Base-by-base conservation (phyloP, 2,329 filamentous ascomycete species). In the Ophiosphaerella korrae region DNA sequence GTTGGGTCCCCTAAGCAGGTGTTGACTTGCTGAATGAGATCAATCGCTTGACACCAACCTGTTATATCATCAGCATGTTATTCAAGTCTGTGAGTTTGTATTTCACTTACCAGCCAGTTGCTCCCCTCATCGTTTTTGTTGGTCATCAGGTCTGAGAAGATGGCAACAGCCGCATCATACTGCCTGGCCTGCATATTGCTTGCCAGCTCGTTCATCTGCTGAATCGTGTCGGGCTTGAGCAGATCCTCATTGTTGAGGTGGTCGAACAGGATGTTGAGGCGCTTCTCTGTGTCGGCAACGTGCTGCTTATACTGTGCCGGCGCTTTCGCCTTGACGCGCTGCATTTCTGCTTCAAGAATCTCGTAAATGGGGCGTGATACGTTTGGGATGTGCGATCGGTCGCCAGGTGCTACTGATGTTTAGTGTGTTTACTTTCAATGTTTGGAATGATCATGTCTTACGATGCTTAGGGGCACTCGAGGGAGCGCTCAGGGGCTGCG, bases 241-340 rank as follows among this genome's bases (percentile, higher is more conserved):
- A 97, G 80, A 67, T 97, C 92, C 68, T 92, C 89, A 61, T 97
- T 97, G 81, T 97, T 99, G 40, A 99, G 81, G 73, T 97, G 92
- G 70, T 99, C 93, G 72, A 97, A 97, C n/a, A 99, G 80, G 42
- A 97, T 87, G 65, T 89, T 90, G 52, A 99, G 82, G 24, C 94
- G 87, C 77, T 96, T 96, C 72, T 96, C 90, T 2, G 92, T 94
- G 71, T 97, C 94, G 65, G 91, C 89, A 16, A 99, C 92, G 72
- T 97, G 92, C 12, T 87, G 83, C 57, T 90, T 88, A 77, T 94
- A 97, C 13, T 88, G 87, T n/a, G 88, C 80, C 14, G 94, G 94
- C 0, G 94, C 94, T 62, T 90, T 88, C 29, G 86, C 78, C 52
- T 92, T 92, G 48, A 99, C 89, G 31, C 92, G 89, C 64, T 93